phyloP scores from a whole-genome alignment of 805 yeast genomes.

The Maudiozyma saulgeensis region DNA sequence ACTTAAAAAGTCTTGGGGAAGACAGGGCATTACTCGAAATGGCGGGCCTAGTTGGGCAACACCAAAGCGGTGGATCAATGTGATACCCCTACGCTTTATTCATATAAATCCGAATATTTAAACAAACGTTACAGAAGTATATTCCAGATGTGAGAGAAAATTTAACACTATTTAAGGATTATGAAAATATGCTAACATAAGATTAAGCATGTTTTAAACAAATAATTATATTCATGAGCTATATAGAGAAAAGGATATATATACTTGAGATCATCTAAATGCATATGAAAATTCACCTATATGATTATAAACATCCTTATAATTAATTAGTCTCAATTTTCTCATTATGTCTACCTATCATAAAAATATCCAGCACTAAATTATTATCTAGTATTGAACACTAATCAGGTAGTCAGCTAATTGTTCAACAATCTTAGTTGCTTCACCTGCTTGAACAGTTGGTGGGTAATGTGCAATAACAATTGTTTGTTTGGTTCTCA shows the following conservation, averaged over 20 bases:
- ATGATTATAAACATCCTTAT: too few relatives aligned
- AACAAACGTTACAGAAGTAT: too few relatives aligned
- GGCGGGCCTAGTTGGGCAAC: conserved; percentile 56
- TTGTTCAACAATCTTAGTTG: conserved; percentile 88
- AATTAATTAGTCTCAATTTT: not conserved
- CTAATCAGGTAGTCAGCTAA: conserved; percentile 90
- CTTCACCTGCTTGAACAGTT: conserved; percentile 88
- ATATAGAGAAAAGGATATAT: too few relatives aligned
- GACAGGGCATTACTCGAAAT: conserved; percentile 78
- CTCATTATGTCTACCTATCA: not conserved
- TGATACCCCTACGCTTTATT: conserved; percentile 8
- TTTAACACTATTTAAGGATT: too few relatives aligned
- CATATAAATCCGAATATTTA: not conserved
- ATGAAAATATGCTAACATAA: too few relatives aligned
- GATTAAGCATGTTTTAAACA: too few relatives aligned
- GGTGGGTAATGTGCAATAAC: conserved; percentile 90
- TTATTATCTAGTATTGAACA: conserved; percentile 53
- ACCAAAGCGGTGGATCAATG: conserved; percentile 42
- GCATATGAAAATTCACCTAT: too few relatives aligned
- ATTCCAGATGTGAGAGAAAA: too few relatives aligned
- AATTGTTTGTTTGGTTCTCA: conserved; percentile 88
- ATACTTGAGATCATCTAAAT: too few relatives aligned
- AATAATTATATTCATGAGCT: too few relatives aligned
- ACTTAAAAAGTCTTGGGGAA: conserved; percentile 58
- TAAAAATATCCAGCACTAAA: not conserved